Percentiles rank a stretch among this genome's conserved stretches.
Conservation (phyloP, 2,329 filamentous ascomycete species). For the Fusarium veterinarium region DNA sequence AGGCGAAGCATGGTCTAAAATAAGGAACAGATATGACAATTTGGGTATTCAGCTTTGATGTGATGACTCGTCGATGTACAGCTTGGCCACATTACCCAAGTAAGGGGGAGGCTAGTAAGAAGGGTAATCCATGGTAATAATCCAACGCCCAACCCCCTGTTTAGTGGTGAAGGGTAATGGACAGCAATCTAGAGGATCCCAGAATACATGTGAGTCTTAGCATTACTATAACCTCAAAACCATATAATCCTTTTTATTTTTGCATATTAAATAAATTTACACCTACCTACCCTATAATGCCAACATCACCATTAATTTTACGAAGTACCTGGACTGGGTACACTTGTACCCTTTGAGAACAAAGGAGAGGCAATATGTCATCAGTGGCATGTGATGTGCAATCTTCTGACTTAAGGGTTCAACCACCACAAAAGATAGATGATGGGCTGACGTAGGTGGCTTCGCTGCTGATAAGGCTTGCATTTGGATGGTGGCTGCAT, state of each 20-base stretch:
- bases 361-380: neutral
- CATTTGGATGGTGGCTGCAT: neutral
- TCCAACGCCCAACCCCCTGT: neutral
- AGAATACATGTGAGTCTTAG: neutral
- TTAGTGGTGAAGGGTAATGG: neutral
- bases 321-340: neutral
- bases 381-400: constrained; percentile 2
- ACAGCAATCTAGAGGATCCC: neutral
- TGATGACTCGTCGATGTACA: neutral
- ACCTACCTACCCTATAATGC: neutral
- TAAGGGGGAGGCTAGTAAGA: neutral
- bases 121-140: neutral
- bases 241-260: neutral
- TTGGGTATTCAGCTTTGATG: neutral
- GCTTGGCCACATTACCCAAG: neutral
- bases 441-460: constrained; percentile 26
- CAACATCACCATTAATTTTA: neutral
- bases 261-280: neutral
- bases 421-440: constrained; percentile 9
- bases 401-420: constrained; percentile 15
- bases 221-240: neutral
- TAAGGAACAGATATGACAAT: neutral
- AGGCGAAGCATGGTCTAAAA: constrained; percentile 16
- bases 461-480: neutral
- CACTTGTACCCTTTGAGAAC: neutral